phyloP scores from a whole-genome alignment of 805 yeast species.

The Vanderwaltozyma yarrowii region DNA sequence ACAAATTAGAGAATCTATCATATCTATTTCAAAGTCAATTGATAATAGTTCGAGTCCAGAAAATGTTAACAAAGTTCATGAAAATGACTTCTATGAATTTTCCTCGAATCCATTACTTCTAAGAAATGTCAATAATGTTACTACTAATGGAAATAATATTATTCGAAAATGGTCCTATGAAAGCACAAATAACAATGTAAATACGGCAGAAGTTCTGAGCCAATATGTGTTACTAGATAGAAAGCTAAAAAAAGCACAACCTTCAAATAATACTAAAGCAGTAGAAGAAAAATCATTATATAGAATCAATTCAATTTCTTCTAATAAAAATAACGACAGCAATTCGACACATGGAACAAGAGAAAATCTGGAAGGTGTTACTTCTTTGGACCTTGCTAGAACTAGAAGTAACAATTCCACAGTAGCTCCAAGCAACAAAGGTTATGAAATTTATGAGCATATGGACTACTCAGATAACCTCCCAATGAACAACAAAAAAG shows the following conservation, averaged over 20 bases:
- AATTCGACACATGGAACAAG: not conserved
- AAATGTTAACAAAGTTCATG: not conserved
- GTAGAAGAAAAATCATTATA: not conserved
- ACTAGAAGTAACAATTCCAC: slow-evolving; percentile 1
- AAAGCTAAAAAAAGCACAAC: slow-evolving; percentile 1
- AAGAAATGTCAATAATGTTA: slow-evolving; percentile 4
- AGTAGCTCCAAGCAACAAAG: slow-evolving; percentile 5
- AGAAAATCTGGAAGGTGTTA: not conserved
- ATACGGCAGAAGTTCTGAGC: slow-evolving; percentile 1
- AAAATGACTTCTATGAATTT: slow-evolving; percentile 3
- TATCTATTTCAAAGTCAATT: slow-evolving; percentile 13
- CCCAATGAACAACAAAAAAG: slow-evolving; percentile 10
- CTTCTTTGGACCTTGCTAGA: not conserved
- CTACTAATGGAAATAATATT: not conserved
- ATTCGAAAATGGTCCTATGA: not conserved
- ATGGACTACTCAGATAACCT: slow-evolving; percentile 14
- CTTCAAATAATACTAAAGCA: not conserved
- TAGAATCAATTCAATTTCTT: not conserved
- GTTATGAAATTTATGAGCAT: slow-evolving; percentile 17
- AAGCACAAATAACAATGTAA: slow-evolving; percentile 2
- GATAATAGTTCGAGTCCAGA: slow-evolving; percentile 2
- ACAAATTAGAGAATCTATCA: slow-evolving; percentile 20
- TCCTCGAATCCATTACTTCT: slow-evolving; percentile 1
- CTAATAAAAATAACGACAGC: not conserved
- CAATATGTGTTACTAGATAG: slow-evolving; percentile 2